Evolutionary conservation across 2,329 filamentous ascomycete species (phyloP).

Genomic region (Teratosphaeria epicoccoides): DNA sequence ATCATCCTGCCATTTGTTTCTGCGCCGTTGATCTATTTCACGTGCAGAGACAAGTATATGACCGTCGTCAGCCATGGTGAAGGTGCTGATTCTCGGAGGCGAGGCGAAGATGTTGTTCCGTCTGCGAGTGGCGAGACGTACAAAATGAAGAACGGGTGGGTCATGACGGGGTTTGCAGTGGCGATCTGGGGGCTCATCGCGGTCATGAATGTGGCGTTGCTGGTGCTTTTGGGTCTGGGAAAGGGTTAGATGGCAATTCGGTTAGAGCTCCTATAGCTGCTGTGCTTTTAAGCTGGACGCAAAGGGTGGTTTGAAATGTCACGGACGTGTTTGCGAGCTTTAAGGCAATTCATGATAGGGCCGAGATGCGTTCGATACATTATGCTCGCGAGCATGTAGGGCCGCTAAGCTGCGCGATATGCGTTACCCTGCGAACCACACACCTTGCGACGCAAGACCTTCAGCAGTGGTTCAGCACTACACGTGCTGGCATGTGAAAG

Average conservation of each 20-base stretch:
- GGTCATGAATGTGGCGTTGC: constrained; percentile 66
- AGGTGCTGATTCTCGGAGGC: not conserved
- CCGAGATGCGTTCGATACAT: too few relatives aligned
- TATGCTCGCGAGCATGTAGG: not conserved
- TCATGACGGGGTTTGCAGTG: constrained; percentile 47
- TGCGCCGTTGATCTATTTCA: constrained; percentile 77
- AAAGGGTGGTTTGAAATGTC: not conserved
- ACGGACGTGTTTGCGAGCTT: too few relatives aligned
- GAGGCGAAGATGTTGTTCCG: constrained; percentile 1
- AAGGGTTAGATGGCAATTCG: not conserved
- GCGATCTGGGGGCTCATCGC: constrained; percentile 64
- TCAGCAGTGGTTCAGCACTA: too few relatives aligned
- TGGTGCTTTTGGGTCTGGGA: constrained; percentile 55
- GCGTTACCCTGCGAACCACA: not conserved
- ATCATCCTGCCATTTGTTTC: constrained; percentile 74
- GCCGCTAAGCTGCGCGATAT: not conserved
- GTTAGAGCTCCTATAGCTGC: constrained; percentile 4
- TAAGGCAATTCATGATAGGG: too few relatives aligned
- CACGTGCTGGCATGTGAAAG: not conserved
- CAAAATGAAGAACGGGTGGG: constrained; percentile 64
- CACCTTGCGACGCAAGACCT: not conserved
- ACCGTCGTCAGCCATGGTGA: constrained; percentile 39
- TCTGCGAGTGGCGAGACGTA: constrained; percentile 6
- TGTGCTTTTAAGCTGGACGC: not conserved
- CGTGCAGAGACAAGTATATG: constrained; percentile 70